Base-by-base conservation (phyloP, 768 basidiomycete species). In the Mycena sanguinolenta region DNA sequence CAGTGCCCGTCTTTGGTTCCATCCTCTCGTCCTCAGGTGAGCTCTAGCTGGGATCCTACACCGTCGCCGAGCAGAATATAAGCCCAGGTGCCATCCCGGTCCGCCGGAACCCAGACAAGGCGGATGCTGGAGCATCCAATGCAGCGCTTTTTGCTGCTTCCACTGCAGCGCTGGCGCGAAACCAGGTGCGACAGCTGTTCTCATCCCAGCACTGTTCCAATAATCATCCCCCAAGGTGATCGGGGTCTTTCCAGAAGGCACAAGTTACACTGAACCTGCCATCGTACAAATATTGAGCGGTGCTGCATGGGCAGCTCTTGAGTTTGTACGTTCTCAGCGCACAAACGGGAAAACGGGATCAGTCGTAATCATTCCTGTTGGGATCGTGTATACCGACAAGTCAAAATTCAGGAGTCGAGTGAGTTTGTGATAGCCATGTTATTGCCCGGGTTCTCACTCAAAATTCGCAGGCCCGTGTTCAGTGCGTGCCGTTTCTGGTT, bases 301-400 rank as follows among this genome's bases (percentile, higher is more conserved):
- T 7, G 87, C 88, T 3, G 87, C 89, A 8, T 92, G 92, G 90
- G 88, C 90, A 53, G 91, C 90, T 8, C 85, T 94, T 57, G 92
- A 94, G 75, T 93, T 89, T 77, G 82, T 85, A 58, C 83, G 87
- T 69, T 30, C 70, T 73, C 69, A 67, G 75, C 74, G 70, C 67
- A 27, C 64, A 65, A 65, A 67, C 21, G 71, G 44, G 46, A 65
- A 72, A 68, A 80, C 79, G 44, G 49, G 27, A 27, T 71, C 70
- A 38, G 80, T 90, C 49, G 73, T 83, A 1, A 83, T 92, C 67
- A 80, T 93, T 1, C 92, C 91, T 0, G 89, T 89, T n/a, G 87
- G 84, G 1, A 87, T 94, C 63, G 89, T 89, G 13, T 95, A 93
- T 79, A 89, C 88, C 21, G 86, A 93, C 74, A 92, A 94, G 80